Base-by-base conservation (phyloP, 2,329 filamentous ascomycete species). In the Pleurostoma richardsiae region DNA sequence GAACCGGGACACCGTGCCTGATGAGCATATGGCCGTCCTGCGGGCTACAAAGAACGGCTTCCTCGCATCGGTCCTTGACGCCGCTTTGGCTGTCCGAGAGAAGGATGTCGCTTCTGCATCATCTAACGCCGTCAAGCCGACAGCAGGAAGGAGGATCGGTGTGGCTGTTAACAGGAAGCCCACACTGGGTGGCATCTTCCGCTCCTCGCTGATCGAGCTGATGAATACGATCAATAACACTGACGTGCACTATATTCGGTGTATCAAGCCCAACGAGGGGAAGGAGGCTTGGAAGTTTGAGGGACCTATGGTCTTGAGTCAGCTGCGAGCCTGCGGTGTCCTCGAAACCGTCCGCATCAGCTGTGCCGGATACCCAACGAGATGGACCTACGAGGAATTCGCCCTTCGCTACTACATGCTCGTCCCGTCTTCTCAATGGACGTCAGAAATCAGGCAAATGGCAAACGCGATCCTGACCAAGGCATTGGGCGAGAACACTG, bases 301-400 rank as follows among this genome's bases (percentile, higher is more conserved):
- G 64, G 94, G 94, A 0, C 94, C 95, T 3, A 99, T 99, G 94
- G 94, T 99, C 56, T 79, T 99, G 51, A 96, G 90, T 68, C 94
- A 99, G 69, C 76, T 99, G 59, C 85, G 95, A 68, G 94, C 94
- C 70, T 99, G 94, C 71, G 94, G 94, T 91, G 95, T 99, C 36
- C 80, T 99, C 49, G 94, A 99, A 71, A 99, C 94, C 4, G 94
- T 99, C 48, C 85, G 94, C 63, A 99, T 99, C 68, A 96, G 90
- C 71, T 95, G 88, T 64, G 94, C 94, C 53, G 94, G 94, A 52
- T 99, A 99, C 63, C 94, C 94, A 11, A 97, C 94, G 41, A 80
- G 94, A 64, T 99, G 94, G 95, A 97, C 94, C 0, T 99, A 96
- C 63, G 94, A 99, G 63, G 94, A 99, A 64, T 99, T 99, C 67